These are phyloP conservation scores for Waltiozyma sp. DNA, from an alignment of 1,139 yeast genomes.

Conservation along the genomic window DNA sequence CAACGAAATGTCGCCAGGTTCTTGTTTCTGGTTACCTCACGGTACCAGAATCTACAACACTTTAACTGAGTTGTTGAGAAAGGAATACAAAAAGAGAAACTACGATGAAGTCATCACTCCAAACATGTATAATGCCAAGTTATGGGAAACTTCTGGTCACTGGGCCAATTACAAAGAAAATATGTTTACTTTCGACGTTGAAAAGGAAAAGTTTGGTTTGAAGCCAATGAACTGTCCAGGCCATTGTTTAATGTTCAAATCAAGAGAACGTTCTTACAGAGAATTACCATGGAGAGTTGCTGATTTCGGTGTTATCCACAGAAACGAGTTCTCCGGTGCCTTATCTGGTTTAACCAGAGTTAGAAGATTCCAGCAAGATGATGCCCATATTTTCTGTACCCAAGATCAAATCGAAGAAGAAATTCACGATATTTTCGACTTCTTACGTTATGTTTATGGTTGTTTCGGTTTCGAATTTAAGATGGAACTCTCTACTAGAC, in stretches of 20 bases:
- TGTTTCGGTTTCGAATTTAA: constrained; percentile 81
- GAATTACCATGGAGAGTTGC: constrained; percentile 96
- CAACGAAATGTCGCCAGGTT: constrained; percentile 95
- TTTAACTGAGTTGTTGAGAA: constrained; percentile 64
- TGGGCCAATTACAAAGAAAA: constrained; percentile 96
- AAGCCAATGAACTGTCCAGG: constrained; percentile 99
- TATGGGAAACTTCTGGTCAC: constrained; percentile 98
- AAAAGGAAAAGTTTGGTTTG: constrained; percentile 78
- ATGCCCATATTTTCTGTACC: constrained; percentile 94
- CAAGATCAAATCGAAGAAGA: constrained; percentile 79
- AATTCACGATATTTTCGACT: constrained; percentile 68
- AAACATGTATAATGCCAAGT: constrained; percentile 87
- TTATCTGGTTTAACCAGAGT: constrained; percentile 86
- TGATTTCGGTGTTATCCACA: constrained; percentile 89
- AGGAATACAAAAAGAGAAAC: constrained; percentile 82
- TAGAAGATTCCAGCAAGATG: constrained; percentile 97
- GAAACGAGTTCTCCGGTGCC: constrained; percentile 94
- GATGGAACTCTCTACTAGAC: constrained; percentile 89
- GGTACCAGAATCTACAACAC: constrained; percentile 94
- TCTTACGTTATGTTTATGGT: constrained; percentile 70
- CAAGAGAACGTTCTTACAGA: constrained; percentile 84
- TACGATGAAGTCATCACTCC: constrained; percentile 98
- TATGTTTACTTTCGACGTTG: constrained; percentile 94
- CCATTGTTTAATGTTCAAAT: constrained; percentile 80
- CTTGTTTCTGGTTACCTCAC: constrained; percentile 96